A percentile compares a stretch with the other conserved stretches of the same genome.
Conservation (phyloP, 306 rosid genomes). For the Potentilla sterilis region DNA sequence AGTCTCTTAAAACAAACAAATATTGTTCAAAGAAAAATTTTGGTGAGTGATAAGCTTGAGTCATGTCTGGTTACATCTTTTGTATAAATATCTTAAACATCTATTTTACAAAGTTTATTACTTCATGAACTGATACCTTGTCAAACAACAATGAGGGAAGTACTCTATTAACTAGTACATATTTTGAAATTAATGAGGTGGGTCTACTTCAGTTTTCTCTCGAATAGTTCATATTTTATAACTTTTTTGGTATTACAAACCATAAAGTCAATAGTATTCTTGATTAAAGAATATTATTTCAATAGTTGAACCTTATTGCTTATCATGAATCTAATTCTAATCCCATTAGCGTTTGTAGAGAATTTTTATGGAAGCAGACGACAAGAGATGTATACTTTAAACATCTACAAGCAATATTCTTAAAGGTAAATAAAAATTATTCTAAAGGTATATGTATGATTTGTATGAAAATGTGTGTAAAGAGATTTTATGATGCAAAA, state of each 20-base stretch:
- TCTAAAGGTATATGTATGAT: not conserved
- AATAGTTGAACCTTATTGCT: not conserved
- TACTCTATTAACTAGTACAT: conserved; percentile 75
- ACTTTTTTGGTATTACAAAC: too few species aligned
- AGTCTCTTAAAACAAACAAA: conserved; percentile 33
- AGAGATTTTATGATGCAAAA: not conserved
- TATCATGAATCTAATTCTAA: conserved; percentile 44
- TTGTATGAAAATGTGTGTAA: not conserved
- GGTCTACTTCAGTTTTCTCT: not conserved
- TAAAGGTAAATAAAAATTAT: conserved; percentile 37
- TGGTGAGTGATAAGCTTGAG: conserved; percentile 39
- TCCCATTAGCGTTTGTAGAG: conserved; percentile 54
- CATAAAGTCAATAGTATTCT: not conserved
- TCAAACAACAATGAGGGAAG: conserved; percentile 52
- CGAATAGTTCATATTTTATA: too few species aligned
- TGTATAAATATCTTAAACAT: not conserved
- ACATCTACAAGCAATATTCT: conserved; percentile 40
- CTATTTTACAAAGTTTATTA: not conserved
- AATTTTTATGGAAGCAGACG: conserved; percentile 39
- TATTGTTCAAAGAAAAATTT: conserved; percentile 52
- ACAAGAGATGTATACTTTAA: conserved; percentile 36
- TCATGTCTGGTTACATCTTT: not conserved
- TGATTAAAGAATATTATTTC: not conserved
- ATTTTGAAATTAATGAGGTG: conserved; percentile 83
- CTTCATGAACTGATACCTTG: conserved; percentile 58